phyloP scores from a whole-genome alignment of 2,329 filamentous ascomycete species.

The Penicillium sp. region DNA sequence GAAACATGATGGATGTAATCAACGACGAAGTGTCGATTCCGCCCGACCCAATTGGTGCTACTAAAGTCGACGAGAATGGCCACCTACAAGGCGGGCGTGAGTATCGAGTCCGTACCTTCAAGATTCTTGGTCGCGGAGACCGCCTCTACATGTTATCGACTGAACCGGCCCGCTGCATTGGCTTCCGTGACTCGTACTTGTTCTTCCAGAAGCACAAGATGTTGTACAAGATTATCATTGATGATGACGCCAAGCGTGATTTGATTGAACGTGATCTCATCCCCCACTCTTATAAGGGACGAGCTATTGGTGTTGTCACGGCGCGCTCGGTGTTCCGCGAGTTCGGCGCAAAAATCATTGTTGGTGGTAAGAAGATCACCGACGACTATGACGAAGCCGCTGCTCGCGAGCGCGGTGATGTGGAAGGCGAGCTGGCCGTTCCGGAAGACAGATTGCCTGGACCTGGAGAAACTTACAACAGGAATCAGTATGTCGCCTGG shows the following conservation, averaged over 20 bases:
- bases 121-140: conserved; percentile 75
- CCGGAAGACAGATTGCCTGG: conserved; percentile 76
- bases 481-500: conserved; percentile 98
- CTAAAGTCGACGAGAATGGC: conserved; percentile 88
- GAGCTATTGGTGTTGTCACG: conserved; percentile 93
- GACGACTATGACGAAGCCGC: conserved; percentile 87
- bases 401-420: conserved; percentile 70
- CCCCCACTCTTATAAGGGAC: conserved; percentile 96
- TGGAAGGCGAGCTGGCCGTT: conserved; percentile 88
- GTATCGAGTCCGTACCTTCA: conserved; percentile 95
- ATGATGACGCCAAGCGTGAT: conserved; percentile 94
- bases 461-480: conserved; percentile 87
- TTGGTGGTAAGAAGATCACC: conserved; percentile 78
- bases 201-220: conserved; percentile 98
- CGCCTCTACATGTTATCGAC: conserved; percentile 98
- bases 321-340: conserved; percentile 95
- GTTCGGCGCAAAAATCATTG: conserved; percentile 90
- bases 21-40: conserved; percentile 89
- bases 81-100: conserved; percentile 79
- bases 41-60: conserved; percentile 82
- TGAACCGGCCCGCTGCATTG: conserved; percentile 91
- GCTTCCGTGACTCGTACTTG: conserved; percentile 95
- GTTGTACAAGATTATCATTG: conserved; percentile 96
- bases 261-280: conserved; percentile 95
- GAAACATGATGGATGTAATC: conserved; percentile 83